Evolutionary conservation across 2,329 filamentous ascomycete species (phyloP), one percentile per base, ranked within the genome.

Genomic region (Botryosphaeria agaves): DNA sequence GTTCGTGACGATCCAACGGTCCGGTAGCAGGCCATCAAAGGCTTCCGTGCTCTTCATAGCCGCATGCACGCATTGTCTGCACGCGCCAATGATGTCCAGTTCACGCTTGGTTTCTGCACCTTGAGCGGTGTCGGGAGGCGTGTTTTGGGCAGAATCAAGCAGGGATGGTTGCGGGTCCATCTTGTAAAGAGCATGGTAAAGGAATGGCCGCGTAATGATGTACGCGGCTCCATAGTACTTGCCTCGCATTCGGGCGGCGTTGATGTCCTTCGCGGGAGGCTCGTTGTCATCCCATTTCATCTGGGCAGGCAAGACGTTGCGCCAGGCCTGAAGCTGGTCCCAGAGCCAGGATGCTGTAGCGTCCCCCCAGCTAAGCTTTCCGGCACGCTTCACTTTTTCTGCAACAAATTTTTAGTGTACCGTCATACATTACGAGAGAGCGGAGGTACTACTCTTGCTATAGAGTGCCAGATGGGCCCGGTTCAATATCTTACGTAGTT

Each of bases 201-300:
- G 52, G 35, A 87, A 83, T 1, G 81, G 82, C 15, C 89, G 71
- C 48, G 89, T 79, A 16, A 87, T 85, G 46, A 95, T 85, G 37
- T 91, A 84, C 39, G 78, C 71, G 0, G 83, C 85, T 14, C 89
- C 89, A 62, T 87, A 95, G 52, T 89, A 95, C 51, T 98, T 95
- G 9, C 81, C 89, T 25, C 87, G 75, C 36, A 95, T 62, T 14
- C 89, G 72, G 18, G 87, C 87, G 8, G 72, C 64, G 11, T 94
- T 72, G 35, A 95, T 84, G 29, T 93, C 74, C 0, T 47, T 51
- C 0, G 84, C 69, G 1, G 83, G 82, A 4, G 64, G 62, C 32
- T 92, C 81, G 2, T 62, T 53, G 35, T 83, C 77, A 2, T 66
- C 48, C 61, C 77, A 81, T 32, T 55, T 53, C 67, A 87, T 45